A percentile compares a stretch with the other conserved stretches of the same genome.
These are phyloP conservation scores for Leucosporidium yakuticum DNA, from an alignment of 768 basidiomycete species.

Conservation along the genomic window DNA sequence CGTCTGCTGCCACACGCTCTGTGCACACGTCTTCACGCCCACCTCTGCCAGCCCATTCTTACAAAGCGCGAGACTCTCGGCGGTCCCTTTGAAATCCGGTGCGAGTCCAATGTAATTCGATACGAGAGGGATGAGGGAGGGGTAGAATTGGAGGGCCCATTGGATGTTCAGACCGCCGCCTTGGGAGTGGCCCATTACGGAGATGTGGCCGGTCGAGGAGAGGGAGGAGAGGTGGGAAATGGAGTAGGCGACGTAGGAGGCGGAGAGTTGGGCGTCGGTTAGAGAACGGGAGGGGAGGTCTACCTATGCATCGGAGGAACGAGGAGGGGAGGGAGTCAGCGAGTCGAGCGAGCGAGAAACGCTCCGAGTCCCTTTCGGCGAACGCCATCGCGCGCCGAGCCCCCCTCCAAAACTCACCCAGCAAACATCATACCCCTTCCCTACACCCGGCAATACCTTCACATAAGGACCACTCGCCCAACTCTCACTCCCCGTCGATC, in stretches of 20 bases:
- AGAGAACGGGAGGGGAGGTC: conserved; percentile 33
- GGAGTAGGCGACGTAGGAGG: conserved; percentile 40
- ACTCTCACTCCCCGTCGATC: conserved; percentile 26
- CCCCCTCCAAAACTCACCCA: conserved; percentile 35
- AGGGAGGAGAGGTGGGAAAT: conserved; percentile 34
- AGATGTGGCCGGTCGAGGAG: conserved; percentile 36
- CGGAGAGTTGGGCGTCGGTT: conserved; percentile 36
- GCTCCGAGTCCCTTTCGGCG: too few relatives aligned
- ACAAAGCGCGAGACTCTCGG: conserved; percentile 31
- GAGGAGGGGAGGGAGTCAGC: too few relatives aligned
- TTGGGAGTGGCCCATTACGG: conserved; percentile 39
- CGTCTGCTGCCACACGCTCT: conserved; percentile 36
- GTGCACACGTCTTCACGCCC: not conserved
- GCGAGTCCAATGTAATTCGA: conserved; percentile 36
- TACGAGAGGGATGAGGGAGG: conserved; percentile 24
- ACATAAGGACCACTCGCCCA: conserved; percentile 40
- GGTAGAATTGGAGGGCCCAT: conserved; percentile 32
- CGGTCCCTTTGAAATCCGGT: conserved; percentile 39
- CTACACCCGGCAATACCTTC: conserved; percentile 34
- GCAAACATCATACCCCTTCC: conserved; percentile 38
- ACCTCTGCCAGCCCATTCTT: not conserved
- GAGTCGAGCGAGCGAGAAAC: too few relatives aligned
- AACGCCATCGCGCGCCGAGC: too few relatives aligned
- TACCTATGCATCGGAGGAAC: not conserved
- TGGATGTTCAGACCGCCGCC: conserved; percentile 14